Evolutionary conservation across 1,284 basidiomycete genomes (phyloP), one percentile per base, ranked within the genome.

Genomic region (Farysia itapuensis): DNA sequence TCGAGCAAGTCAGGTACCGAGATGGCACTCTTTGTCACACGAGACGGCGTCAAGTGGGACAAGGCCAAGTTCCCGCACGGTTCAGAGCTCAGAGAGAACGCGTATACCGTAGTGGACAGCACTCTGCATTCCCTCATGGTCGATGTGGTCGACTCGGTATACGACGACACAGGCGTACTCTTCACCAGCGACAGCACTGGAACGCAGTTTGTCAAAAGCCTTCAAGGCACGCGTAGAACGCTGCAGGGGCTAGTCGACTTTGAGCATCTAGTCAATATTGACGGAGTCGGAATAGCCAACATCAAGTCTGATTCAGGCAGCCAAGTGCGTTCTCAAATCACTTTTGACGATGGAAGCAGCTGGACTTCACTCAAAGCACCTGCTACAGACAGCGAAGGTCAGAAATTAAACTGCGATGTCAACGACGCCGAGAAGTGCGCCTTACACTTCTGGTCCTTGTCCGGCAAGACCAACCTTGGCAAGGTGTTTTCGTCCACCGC

Each of bases 151-250:
- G 72, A 74, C 39, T 53, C 54, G 15, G 35, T 59, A 24, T 79
- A 81, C 31, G 82, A 83, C 49, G 81, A 84, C 8, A 85, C 92
- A 16, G 94, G 94, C 1, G 94, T 91, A 2, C 80, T 98, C 4
- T 98, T 96, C 79, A 87, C 94, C 35, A 90, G 87, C 77, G 94
- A 96, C 77, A 88, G 86, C 30, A 90, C 95, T 60, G 95, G 95
- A 2, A 94, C 90, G 8, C 90, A 86, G 78, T 98, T 97, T 75
- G 88, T 93, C n/a, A 84, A 93, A 78, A 88, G 87, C 68, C 80
- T 98, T 43, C 83, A 85, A 70, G 86, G 93, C 72, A 97, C 94
- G 7, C 93, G 94, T 75, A 82, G 94, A 34, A 95, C 95, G 73
- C 80, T 83, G 35, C 79, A 82, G 56, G 94, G 93, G 8, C 92